Evolutionary conservation across 805 yeast genomes (phyloP).

Genomic region (Candida yuanshanica): DNA sequence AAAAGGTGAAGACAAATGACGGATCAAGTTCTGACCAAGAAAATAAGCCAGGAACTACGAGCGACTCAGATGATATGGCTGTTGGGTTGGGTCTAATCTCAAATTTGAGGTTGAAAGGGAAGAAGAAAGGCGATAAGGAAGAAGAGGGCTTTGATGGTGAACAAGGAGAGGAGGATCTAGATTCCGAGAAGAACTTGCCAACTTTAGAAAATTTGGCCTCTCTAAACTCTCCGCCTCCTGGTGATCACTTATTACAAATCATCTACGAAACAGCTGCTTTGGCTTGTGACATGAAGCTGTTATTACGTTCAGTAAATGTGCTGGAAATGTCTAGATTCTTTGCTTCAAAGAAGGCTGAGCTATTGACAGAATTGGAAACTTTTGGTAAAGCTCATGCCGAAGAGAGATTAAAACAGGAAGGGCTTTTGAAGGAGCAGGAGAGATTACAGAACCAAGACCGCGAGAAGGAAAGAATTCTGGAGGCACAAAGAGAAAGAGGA

Average conservation of each 20-base stretch:
- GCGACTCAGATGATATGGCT: constrained; percentile 23
- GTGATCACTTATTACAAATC: constrained; percentile 48
- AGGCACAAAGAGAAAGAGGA: background rate
- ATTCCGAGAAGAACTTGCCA: constrained; percentile 20
- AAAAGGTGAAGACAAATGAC: constrained; percentile 1
- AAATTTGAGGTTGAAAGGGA: constrained; percentile 13
- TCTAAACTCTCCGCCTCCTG: constrained; percentile 49
- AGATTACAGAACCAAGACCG: background rate
- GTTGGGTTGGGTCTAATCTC: constrained; percentile 23
- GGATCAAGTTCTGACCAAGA: constrained; percentile 18
- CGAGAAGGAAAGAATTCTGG: background rate
- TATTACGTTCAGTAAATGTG: constrained; percentile 51
- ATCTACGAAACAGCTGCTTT: constrained; percentile 58
- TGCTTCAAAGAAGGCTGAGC: constrained; percentile 23
- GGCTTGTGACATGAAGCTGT: constrained; percentile 58
- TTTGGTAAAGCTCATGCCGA: constrained; percentile 3
- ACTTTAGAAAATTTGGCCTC: constrained; percentile 56
- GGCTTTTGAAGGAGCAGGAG: background rate
- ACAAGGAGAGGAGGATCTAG: constrained; percentile 3
- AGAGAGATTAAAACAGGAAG: constrained; percentile 1
- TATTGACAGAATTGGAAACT: constrained; percentile 15
- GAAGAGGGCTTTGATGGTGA: constrained; percentile 22
- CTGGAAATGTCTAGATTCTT: constrained; percentile 42
- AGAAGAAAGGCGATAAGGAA: constrained; percentile 15
- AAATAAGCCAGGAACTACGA: constrained; percentile 15